Evolutionary conservation across 345 rosid species (phyloP).

Genomic region (Nasturtium officinale): DNA sequence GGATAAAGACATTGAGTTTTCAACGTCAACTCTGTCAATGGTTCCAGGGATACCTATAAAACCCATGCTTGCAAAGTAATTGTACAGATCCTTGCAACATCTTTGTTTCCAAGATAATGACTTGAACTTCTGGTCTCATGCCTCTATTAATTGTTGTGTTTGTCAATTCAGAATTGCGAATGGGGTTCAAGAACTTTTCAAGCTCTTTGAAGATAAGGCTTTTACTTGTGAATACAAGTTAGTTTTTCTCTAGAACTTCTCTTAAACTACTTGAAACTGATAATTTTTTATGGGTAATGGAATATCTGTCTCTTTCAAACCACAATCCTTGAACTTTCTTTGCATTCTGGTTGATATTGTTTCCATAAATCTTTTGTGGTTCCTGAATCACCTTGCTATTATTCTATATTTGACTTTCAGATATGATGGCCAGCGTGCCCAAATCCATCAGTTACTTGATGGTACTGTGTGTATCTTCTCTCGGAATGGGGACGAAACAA

Average conservation of each 20-base stretch:
- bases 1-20: slow-evolving; percentile 66
- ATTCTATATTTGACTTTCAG: too few relatives aligned
- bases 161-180: slow-evolving; percentile 62
- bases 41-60: slow-evolving; percentile 81
- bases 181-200: slow-evolving; percentile 63
- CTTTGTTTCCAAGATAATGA: slow-evolving; percentile 3
- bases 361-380: too few relatives aligned
- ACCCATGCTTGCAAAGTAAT: slow-evolving; percentile 95
- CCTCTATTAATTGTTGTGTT: slow-evolving; percentile 23
- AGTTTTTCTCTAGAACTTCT: slow-evolving; percentile 33
- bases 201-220: slow-evolving; percentile 64
- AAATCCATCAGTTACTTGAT: slow-evolving; percentile 69
- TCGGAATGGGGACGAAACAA: slow-evolving; percentile 89
- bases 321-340: slow-evolving; percentile 9
- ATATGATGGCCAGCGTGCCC: slow-evolving; percentile 93
- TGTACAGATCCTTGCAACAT: slow-evolving; percentile 4
- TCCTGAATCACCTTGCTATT: too few relatives aligned
- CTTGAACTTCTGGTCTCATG: slow-evolving; percentile 3
- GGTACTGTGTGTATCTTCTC: slow-evolving; percentile 72
- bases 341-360: not conserved
- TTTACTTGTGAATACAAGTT: slow-evolving; percentile 92
- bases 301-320: not conserved
- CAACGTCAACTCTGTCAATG: slow-evolving; percentile 77
- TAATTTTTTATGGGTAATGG: not conserved
- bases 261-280: not conserved